A percentile compares a stretch with the other conserved stretches of the same genome.
Evolutionary conservation across 2,329 filamentous ascomycete genomes (phyloP).

Genomic region (Aspergillus melleus): DNA sequence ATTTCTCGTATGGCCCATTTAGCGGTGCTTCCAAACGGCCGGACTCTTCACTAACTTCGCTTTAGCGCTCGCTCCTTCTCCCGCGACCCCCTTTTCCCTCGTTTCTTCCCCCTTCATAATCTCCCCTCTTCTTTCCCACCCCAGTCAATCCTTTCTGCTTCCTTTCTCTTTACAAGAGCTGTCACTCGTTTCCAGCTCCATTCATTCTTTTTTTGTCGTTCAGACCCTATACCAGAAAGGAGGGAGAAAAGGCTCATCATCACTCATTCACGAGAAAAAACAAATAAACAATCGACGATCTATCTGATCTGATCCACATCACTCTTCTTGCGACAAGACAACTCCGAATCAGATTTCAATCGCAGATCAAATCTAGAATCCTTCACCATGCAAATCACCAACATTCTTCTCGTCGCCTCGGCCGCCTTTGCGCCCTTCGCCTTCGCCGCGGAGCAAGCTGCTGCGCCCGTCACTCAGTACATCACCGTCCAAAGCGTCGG

Average conservation of each 20-base stretch:
- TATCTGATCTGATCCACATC: neutral
- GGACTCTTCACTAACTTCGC: neutral
- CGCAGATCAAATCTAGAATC: neutral
- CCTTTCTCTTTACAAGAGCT: slow-evolving; percentile 27
- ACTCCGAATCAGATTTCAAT: neutral
- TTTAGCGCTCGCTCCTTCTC: neutral
- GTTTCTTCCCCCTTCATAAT: neutral
- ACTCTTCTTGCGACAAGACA: neutral
- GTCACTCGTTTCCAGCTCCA: slow-evolving; percentile 36
- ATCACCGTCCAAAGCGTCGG: slow-evolving; percentile 29
- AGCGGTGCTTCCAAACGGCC: neutral
- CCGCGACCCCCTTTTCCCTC: slow-evolving; percentile 1
- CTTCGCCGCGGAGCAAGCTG: slow-evolving; percentile 24
- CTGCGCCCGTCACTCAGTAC: slow-evolving; percentile 22
- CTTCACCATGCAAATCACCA: slow-evolving; percentile 36
- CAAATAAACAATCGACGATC: neutral
- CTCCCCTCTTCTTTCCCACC: neutral
- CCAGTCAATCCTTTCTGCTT: slow-evolving; percentile 8
- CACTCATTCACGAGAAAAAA: slow-evolving; percentile 4
- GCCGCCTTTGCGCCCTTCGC: slow-evolving; percentile 30
- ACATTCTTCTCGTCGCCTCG: slow-evolving; percentile 30
- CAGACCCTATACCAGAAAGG: neutral
- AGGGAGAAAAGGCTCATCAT: slow-evolving; percentile 1
- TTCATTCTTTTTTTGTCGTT: slow-evolving; percentile 29
- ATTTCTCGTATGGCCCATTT: neutral